Evolutionary conservation across 345 rosid genomes (phyloP).

Genomic region (Bruguiera sexangula): DNA sequence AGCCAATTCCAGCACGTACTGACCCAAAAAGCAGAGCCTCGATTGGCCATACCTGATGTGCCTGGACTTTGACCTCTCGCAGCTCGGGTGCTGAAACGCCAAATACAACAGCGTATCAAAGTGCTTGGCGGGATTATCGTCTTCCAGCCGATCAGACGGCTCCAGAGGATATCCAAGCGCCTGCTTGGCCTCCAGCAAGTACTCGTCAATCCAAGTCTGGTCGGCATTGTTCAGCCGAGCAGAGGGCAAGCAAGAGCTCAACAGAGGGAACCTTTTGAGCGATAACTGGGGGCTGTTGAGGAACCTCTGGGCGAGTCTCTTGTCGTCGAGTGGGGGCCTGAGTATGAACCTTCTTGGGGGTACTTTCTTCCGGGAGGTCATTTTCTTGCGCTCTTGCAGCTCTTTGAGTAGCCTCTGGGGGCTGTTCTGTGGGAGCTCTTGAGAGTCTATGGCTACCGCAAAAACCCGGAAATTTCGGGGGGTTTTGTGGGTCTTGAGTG

Average conservation of each 20-base stretch:
- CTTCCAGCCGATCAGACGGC: conserved; percentile 53
- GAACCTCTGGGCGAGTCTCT: conserved; percentile 65
- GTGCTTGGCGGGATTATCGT: conserved; percentile 93
- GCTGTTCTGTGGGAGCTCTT: conserved; percentile 63
- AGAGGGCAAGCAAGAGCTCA: conserved; percentile 85
- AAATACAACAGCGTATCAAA: conserved; percentile 77
- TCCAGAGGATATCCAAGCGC: conserved; percentile 87
- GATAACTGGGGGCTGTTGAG: conserved; percentile 87
- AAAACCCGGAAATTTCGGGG: conserved; percentile 38
- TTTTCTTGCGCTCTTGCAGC: conserved; percentile 74
- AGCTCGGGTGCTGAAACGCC: conserved; percentile 87
- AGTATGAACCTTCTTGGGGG: conserved; percentile 76
- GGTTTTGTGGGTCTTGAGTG: conserved; percentile 5
- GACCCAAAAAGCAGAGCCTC: conserved; percentile 78
- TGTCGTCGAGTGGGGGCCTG: conserved; percentile 85
- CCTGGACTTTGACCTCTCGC: conserved; percentile 77
- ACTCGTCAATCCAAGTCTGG: conserved; percentile 86
- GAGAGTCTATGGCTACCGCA: conserved; percentile 58
- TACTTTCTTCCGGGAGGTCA: conserved; percentile 53
- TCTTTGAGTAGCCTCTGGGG: conserved; percentile 93
- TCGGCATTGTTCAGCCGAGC: conserved; percentile 83
- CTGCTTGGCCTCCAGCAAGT: conserved; percentile 83
- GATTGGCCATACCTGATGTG: conserved; percentile 86
- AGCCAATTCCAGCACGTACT: conserved; percentile 87
- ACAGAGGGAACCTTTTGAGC: conserved; percentile 72